phyloP scores from a whole-genome alignment of 2,329 filamentous ascomycete genomes.

The Rhexocercosporidium sp. region DNA sequence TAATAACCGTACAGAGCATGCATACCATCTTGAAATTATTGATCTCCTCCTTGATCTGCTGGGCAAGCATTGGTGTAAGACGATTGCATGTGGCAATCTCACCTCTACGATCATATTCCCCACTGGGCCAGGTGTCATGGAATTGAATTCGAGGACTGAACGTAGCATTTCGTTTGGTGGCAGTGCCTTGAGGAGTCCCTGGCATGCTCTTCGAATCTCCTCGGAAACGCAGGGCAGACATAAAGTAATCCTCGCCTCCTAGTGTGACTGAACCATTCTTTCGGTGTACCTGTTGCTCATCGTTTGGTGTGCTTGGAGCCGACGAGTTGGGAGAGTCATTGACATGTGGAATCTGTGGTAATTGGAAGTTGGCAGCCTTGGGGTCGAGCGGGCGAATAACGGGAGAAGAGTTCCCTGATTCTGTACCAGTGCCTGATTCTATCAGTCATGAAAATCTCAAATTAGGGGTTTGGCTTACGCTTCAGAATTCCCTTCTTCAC shows the following conservation, averaged over 20 bases:
- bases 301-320: slow-evolving; percentile 84
- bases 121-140: slow-evolving; percentile 93
- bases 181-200: slow-evolving; percentile 72
- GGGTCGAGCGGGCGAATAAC: slow-evolving; percentile 65
- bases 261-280: slow-evolving; percentile 74
- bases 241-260: slow-evolving; percentile 85
- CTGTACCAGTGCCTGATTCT: slow-evolving; percentile 46
- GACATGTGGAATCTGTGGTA: slow-evolving; percentile 66
- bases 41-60: slow-evolving; percentile 99
- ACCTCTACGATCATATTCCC: slow-evolving; percentile 93
- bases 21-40: slow-evolving; percentile 99
- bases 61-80: slow-evolving; percentile 92
- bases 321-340: slow-evolving; percentile 84
- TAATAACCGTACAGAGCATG: slow-evolving; percentile 20
- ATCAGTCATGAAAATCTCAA: slow-evolving; percentile 41
- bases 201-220: slow-evolving; percentile 82
- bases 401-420: slow-evolving; percentile 70
- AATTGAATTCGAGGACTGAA: slow-evolving; percentile 96
- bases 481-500: slow-evolving; percentile 97
- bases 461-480: slow-evolving; percentile 59
- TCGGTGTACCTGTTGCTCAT: slow-evolving; percentile 72
- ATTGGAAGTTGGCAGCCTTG: slow-evolving; percentile 57
- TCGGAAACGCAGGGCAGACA: slow-evolving; percentile 73
- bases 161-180: slow-evolving; percentile 63
- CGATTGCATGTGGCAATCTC: slow-evolving; percentile 98